These are phyloP conservation scores for Spongospora subterranea DNA, from an alignment of 208 protist species.

Conservation along the genomic window DNA sequence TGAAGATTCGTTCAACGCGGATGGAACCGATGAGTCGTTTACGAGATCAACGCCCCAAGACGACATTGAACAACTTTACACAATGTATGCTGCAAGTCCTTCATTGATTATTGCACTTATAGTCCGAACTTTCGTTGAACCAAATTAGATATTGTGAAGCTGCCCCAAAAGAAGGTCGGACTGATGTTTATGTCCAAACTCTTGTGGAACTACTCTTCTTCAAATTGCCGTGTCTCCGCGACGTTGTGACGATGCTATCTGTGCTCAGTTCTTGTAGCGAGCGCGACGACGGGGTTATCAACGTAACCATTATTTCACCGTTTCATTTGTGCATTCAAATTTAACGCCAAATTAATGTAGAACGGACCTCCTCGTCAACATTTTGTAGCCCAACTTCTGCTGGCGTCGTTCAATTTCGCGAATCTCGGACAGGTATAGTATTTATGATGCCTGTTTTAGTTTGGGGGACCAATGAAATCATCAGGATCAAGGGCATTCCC, in stretches of 20 bases:
- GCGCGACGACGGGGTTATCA: not conserved
- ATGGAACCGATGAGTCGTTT: not conserved
- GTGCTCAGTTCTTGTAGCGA: not conserved
- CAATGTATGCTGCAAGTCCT: conserved; percentile 5
- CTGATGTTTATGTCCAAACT: not conserved
- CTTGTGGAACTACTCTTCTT: conserved; percentile 42
- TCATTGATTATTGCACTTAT: not conserved
- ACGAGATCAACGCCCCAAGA: not conserved
- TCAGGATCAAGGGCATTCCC: no score
- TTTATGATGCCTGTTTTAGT: no score
- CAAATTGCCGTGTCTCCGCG: conserved; percentile 26
- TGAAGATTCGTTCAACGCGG: conserved; percentile 38
- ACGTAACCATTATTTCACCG: not conserved
- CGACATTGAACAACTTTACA: conserved; percentile 56
- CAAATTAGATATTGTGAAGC: not conserved
- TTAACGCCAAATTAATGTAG: not conserved
- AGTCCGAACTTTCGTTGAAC: not conserved
- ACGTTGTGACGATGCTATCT: not conserved
- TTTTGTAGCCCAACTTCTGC: not conserved
- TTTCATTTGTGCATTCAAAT: not conserved
- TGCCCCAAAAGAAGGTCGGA: not conserved
- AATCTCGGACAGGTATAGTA: not conserved
- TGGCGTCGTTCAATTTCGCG: not conserved
- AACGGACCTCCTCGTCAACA: not conserved
- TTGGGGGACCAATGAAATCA: no score